Base-by-base conservation (phyloP, 495 filamentous ascomycete genomes). In the Penicillium fimorum region DNA sequence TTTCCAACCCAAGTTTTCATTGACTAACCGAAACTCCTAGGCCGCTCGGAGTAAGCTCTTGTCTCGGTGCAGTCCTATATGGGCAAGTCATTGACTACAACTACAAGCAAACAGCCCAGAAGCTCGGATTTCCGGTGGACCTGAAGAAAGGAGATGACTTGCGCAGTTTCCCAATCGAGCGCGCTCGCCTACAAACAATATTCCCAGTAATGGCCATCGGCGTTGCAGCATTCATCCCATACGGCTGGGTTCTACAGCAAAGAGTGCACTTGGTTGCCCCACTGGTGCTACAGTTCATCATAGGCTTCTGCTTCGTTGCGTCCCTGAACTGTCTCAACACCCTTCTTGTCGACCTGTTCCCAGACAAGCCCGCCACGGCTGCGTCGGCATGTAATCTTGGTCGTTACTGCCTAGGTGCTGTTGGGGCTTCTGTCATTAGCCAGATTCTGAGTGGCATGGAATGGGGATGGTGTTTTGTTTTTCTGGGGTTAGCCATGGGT, bases 371-470 rank as follows among this genome's bases (percentile, higher is more conserved):
- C 0, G 81, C 79, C 0, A 82, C 85, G 0, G 85, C 84, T 0
- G 80, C 84, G 0, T 86, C 87, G 1, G 84, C 84, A 0, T 86
- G 84, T 55, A 90, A 91, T 62, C 67, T 91, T 13, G 78, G 83
- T 2, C 67, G 86, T 15, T 89, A 85, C 59, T 61, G 84, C 43
- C 66, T 89, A 4, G 86, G 86, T 1, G 87, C 87, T 1, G 81
- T 72, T 0, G 81, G 79, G 1, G 83, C 81, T 10, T 86, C 81
- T 0, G 72, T 78, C 2, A 83, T 89, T 42, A 71, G 79, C 30
- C 79, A 80, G 2, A 84, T 90, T 82, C 77, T 84, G 24, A 57
- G 78, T 9, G 76, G 63, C 0, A 82, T 89, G 67, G 87, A 87
- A 0, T 60, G 73, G 38, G 86, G 85, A 0, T 87, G 84, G 83